phyloP scores from a whole-genome alignment of 495 filamentous ascomycete species.

The Penicillium paxilli region DNA sequence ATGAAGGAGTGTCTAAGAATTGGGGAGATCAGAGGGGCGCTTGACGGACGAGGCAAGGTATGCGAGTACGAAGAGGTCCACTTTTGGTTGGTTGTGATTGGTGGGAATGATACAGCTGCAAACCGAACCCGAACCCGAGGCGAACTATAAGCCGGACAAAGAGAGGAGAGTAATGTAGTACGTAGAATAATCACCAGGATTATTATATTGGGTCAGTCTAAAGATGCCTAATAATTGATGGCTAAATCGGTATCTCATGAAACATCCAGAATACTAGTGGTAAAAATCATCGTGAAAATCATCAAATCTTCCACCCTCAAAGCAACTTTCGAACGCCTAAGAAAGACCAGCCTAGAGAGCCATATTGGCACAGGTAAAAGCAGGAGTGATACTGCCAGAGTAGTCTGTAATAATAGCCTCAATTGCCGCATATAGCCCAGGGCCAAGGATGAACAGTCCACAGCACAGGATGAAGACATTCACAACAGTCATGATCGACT shows the following conservation, averaged over 20 bases:
- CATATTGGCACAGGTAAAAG: slow-evolving; percentile 49
- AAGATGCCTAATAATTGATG: no score
- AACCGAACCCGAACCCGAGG: background rate
- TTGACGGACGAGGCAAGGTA: slow-evolving; percentile 3
- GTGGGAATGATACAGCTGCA: no score
- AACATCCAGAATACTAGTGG: no score
- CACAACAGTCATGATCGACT: slow-evolving; percentile 39
- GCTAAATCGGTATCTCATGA: no score
- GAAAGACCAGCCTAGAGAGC: slow-evolving; percentile 27
- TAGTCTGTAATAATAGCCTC: slow-evolving; percentile 54
- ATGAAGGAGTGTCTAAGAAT: background rate
- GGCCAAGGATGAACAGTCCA: slow-evolving; percentile 51
- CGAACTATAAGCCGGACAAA: no score
- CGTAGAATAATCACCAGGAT: no score
- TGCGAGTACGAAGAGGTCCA: slow-evolving; percentile 13
- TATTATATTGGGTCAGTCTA: no score
- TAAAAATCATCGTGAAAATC: no score
- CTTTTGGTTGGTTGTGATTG: background rate
- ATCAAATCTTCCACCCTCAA: no score
- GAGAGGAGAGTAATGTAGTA: no score
- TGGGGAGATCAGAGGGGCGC: background rate
- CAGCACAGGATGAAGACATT: slow-evolving; percentile 40
- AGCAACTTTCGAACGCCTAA: background rate
- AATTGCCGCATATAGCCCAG: slow-evolving; percentile 52
- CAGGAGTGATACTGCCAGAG: slow-evolving; percentile 34